Percentiles rank a stretch among this genome's conserved stretches.
These are phyloP conservation scores for Poa pratensis DNA, from an alignment of 176 grass and related monocot species.

Conservation along the genomic window DNA sequence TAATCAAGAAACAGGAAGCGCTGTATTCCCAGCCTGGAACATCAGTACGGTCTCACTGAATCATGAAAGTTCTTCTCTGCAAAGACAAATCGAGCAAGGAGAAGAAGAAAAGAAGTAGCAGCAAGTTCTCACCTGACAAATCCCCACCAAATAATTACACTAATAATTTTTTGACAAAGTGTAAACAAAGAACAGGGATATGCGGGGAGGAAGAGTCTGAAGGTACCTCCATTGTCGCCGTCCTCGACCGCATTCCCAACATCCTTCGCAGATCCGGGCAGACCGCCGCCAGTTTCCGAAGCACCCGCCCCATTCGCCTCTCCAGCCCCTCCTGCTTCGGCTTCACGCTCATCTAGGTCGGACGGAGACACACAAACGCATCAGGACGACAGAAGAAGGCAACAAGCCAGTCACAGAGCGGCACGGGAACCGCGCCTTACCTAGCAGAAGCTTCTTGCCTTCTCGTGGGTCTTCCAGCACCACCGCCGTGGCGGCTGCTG, in stretches of 20 bases:
- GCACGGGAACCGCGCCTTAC: background rate
- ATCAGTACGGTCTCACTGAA: conserved; percentile 26
- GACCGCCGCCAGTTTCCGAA: conserved; percentile 13
- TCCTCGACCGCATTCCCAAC: background rate
- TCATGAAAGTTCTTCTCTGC: conserved; percentile 14
- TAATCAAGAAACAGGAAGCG: conserved; percentile 20
- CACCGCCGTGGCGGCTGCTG: background rate
- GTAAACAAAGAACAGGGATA: background rate
- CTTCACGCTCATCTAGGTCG: conserved; percentile 20
- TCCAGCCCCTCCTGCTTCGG: background rate
- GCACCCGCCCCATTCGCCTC: conserved; percentile 15
- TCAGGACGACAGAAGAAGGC: background rate
- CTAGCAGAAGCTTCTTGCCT: conserved; percentile 20
- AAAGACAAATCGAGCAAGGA: background rate
- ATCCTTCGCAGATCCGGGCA: conserved; percentile 47
- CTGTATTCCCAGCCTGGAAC: conserved; percentile 14
- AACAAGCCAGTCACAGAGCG: background rate
- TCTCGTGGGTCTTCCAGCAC: background rate
- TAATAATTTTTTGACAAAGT: conserved; percentile 25
- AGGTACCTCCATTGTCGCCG: conserved; percentile 37
- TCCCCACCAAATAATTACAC: background rate
- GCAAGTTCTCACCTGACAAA: conserved; percentile 25
- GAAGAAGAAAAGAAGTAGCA: background rate
- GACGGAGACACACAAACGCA: conserved; percentile 13
- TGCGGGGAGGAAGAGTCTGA: conserved; percentile 7